Evolutionary conservation across 208 protist genomes (phyloP).

Genomic region (Wallacemonas sp.): DNA sequence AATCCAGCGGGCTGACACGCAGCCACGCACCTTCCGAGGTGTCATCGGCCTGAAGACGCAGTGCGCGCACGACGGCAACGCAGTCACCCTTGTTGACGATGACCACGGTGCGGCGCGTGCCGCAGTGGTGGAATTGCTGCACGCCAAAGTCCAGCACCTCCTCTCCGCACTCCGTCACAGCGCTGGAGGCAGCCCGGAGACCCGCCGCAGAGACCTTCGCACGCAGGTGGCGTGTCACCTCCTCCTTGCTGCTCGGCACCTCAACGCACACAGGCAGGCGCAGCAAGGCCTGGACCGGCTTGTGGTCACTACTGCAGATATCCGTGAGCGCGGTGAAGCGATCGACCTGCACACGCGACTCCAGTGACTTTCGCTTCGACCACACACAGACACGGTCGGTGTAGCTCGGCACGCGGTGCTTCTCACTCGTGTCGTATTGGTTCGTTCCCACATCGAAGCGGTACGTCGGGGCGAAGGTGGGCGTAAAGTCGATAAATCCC

Average conservation of each 20-base stretch:
- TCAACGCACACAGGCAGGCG: slow-evolving; percentile 66
- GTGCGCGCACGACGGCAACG: slow-evolving; percentile 56
- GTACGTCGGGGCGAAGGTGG: slow-evolving; percentile 88
- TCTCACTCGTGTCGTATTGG: slow-evolving; percentile 91
- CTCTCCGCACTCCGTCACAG: slow-evolving; percentile 33
- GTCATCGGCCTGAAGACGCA: slow-evolving; percentile 51
- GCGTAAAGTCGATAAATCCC: slow-evolving; percentile 68
- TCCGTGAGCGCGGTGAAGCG: slow-evolving; percentile 39
- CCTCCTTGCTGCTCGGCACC: slow-evolving; percentile 42
- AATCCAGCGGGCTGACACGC: slow-evolving; percentile 55
- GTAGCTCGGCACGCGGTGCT: slow-evolving; percentile 86
- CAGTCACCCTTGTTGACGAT: slow-evolving; percentile 74
- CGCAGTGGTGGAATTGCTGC: slow-evolving; percentile 56
- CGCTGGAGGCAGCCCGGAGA: slow-evolving; percentile 40
- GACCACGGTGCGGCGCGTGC: slow-evolving; percentile 24
- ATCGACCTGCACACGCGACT: slow-evolving; percentile 42
- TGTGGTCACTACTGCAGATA: slow-evolving; percentile 81
- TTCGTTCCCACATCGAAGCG: slow-evolving; percentile 88
- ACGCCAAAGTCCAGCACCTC: slow-evolving; percentile 58
- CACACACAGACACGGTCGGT: slow-evolving; percentile 87
- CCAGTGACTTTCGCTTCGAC: slow-evolving; percentile 36
- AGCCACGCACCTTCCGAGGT: slow-evolving; percentile 63
- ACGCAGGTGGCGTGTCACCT: slow-evolving; percentile 48
- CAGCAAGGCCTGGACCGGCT: slow-evolving; percentile 70
- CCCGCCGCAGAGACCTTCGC: slow-evolving; percentile 40